Base-by-base conservation (phyloP, 805 yeast species). In the Ogataea siamensis region DNA sequence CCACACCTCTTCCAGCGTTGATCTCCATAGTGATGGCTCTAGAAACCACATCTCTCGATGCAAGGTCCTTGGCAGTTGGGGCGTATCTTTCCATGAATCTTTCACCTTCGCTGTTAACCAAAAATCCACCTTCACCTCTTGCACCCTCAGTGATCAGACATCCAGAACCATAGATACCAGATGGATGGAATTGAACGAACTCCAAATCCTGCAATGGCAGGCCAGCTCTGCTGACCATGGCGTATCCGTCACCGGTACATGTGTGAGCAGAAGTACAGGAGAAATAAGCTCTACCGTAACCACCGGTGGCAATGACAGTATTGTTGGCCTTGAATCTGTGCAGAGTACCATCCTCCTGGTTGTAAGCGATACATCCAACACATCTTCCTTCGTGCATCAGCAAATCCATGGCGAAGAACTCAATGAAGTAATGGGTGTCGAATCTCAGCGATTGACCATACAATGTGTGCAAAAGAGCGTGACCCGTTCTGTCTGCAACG, bases 81-180 rank as follows among this genome's bases (percentile, higher is more conserved):
- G 99, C 99, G 63, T 91, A 91, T 69, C 99, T 83, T 75, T 91
- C 99, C 99, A 91, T 91, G 68, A 91, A 91, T 68, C 99, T 83
- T 74, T 91, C 99, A 76, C 99, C 99, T 71, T 93, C 95, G 53
- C 88, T 78, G 78, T 91, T 91, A 49, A 91, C 76, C 65, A 91
- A 74, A 78, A 78, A 93, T 50, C 99, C 99, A 80, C 99, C 99
- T 75, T 93, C 99, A 78, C 99, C 99, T 76, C 99, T 85, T 53
- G 97, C 95, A 73, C 99, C 99, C 71, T 93, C 99, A 40, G 99
- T 93, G 66, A 93, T 93, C 73, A 91, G 73, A 75, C 98, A 93
- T 50, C 99, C 99, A 27, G 98, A 87, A 44, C 99, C 99, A 67
- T 91, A 91, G 68, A 91, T 93, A 78, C 99, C 99, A 17, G 98